phyloP scores from a whole-genome alignment of 73 alveolate genomes.

The Stentor coeruleus region DNA sequence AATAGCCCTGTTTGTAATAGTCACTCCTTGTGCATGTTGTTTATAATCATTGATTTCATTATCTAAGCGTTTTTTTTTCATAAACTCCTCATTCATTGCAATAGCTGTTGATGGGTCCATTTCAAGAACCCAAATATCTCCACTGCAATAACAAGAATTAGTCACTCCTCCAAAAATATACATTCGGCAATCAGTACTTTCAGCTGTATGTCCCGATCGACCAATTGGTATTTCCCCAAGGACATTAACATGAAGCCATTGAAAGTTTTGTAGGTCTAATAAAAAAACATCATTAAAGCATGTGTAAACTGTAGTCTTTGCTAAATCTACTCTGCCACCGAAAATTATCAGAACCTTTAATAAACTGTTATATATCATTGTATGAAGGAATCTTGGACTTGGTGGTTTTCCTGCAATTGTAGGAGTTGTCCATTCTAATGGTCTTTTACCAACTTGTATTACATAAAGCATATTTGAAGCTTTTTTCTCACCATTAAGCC shows the following conservation, averaged over 20 bases:
- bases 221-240: constrained; percentile 31
- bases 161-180: constrained; percentile 58
- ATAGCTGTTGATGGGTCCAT: neutral
- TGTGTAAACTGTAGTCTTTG: neutral
- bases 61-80: neutral
- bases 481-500: neutral
- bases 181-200: constrained; percentile 31
- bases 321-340: constrained; percentile 36
- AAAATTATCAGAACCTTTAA: constrained; percentile 17
- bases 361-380: constrained; percentile 12
- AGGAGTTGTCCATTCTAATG: constrained; percentile 15
- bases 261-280: constrained; percentile 29
- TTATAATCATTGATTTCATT: neutral
- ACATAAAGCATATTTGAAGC: neutral
- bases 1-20: neutral
- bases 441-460: neutral
- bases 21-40: neutral
- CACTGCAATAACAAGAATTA: neutral
- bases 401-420: constrained; percentile 8
- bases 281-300: constrained; percentile 24
- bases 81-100: neutral
- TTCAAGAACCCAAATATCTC: constrained; percentile 10
- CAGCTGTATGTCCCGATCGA: constrained; percentile 50
- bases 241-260: constrained; percentile 9
- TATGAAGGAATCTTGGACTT: constrained; percentile 24